Evolutionary conservation across 306 rosid species (phyloP).

Genomic region (Begonia fuchsioides): DNA sequence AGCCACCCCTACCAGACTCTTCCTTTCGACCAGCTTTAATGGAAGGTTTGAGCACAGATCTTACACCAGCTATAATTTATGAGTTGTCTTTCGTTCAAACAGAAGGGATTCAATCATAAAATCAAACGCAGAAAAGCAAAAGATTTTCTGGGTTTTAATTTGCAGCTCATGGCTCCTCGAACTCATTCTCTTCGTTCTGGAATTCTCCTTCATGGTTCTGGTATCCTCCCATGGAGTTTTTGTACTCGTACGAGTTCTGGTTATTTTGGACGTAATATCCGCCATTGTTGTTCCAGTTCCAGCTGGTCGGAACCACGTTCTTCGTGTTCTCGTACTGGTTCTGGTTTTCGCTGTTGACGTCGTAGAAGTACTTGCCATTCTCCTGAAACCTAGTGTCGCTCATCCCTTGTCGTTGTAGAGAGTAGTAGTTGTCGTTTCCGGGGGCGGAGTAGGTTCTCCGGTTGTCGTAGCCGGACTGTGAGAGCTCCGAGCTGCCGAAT

Average conservation of each 20-base stretch:
- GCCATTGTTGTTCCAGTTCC: constrained; percentile 30
- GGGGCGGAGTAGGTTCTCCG: constrained; percentile 11
- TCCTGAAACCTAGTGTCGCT: constrained; percentile 81
- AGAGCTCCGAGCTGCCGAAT: too few relatives aligned
- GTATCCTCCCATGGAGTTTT: constrained; percentile 35
- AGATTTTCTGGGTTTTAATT: too few relatives aligned
- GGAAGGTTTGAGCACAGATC: neutral
- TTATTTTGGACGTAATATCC: constrained; percentile 32
- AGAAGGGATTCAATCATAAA: too few relatives aligned
- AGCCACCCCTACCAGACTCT: too few relatives aligned
- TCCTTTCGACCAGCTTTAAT: too few relatives aligned
- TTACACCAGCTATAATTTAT: neutral
- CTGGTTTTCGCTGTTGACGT: constrained; percentile 14
- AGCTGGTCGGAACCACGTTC: constrained; percentile 19
- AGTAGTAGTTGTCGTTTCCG: constrained; percentile 10
- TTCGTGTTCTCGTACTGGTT: too few relatives aligned
- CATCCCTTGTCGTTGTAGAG: constrained; percentile 58
- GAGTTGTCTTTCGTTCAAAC: too few relatives aligned
- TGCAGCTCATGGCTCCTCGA: constrained; percentile 36
- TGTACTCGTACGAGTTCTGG: constrained; percentile 22
- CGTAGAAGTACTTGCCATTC: constrained; percentile 48
- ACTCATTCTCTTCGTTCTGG: constrained; percentile 31
- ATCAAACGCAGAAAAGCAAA: neutral
- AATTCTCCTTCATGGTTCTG: constrained; percentile 37
- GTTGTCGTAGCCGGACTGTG: constrained; percentile 18